Base-by-base conservation (phyloP, 2,329 filamentous ascomycete genomes). In the Cadophora luteo-olivacea region DNA sequence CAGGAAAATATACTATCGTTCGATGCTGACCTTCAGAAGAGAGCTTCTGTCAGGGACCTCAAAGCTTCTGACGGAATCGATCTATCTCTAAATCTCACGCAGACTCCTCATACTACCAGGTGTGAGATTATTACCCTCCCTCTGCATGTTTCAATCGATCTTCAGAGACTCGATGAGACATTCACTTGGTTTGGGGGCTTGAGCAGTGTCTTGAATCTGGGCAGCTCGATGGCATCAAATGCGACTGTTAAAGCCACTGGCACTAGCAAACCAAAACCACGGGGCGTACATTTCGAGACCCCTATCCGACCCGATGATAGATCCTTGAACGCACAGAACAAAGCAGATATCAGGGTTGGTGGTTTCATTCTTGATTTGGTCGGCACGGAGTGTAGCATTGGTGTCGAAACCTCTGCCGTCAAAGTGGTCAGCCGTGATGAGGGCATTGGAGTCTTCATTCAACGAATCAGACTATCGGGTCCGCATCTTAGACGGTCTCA, bases 101-200 rank as follows among this genome's bases (percentile, higher is more conserved):
- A 85, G 72, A 79, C 82, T 1, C 70, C 79, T 0, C 80, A 82
- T 1, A 79, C 78, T 5, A 84, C 81, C 16, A 82, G 82, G 67
- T 85, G 92, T 19, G 88, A 92, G 38, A 78, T 97, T 16, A 87
- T 89, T 64, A 97, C 94, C 0, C 84, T 97, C 11, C 93, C 94
- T 6, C 79, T 97, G 1, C 87, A 90, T 68, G 78, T 97, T 11
- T 87, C 89, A 67, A 80, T 98, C 51, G 92, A 98, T 76, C 82
- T 97, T 19, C 90, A 91, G 71, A 87, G 88, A 66, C 81, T 98
- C 25, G 96, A 98, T 74, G 94, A 97, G 75, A 92, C 92, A 0
- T 89, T 98, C 69, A 88, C 89, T 66, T 93, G 92, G 85, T 94
- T 97, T 79, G 96, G 96, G 45, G 96, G 96, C 0, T 83, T 99